Base-by-base conservation (phyloP, 305 asterid species). In the Nicotiana rustica region DNA sequence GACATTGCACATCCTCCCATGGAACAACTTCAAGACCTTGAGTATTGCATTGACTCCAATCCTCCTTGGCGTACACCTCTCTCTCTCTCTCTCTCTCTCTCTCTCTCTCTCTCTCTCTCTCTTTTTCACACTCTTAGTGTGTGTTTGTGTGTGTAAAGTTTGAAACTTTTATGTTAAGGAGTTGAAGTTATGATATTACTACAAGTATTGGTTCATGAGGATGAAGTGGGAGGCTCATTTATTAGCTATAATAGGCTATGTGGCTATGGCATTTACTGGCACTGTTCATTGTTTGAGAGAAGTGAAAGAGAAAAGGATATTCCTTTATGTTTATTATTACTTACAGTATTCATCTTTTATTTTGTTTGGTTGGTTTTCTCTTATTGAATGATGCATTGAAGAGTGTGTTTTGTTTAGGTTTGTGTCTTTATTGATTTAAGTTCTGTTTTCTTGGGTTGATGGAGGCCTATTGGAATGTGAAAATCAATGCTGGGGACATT, bases 21-120 rank as follows among this genome's bases (percentile, higher is more conserved):
- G 99, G 99, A 95, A 10, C 99, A 95, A 88, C 98, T 95, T 52
- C 98, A 94, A 80, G 99, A 95, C 97, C 97, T 95, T 62, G 98
- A 93, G 80, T 95, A 94, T 86, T 95, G 99, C 97, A 95, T 95
- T 90, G 99, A 95, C 91, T 95, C 99, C 59, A 95, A 95, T 82
- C 99, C 99, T 52, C 97, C 99, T 71, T 95, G 99, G 99, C 91
- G 98, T 95, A 95, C 12, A 61, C 82, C 78, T 76, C 2, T n/a
- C 55, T n/a, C 33, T 83, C 12, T 52, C 62, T 60, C 82, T 52
- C 67, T 59, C 67, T 33, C 5, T 33, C 36, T 3, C 35, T 31
- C 35, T 31, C 78, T 76, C 2, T n/a, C 55, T n/a, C 33, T 83
- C 12, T 52, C 62, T 60, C 82, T 52, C 67, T 59, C 67, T 33